Evolutionary conservation across 2,329 filamentous ascomycete genomes (phyloP), one percentile per base, ranked within the genome.

Genomic region (Cytospora leucostoma): DNA sequence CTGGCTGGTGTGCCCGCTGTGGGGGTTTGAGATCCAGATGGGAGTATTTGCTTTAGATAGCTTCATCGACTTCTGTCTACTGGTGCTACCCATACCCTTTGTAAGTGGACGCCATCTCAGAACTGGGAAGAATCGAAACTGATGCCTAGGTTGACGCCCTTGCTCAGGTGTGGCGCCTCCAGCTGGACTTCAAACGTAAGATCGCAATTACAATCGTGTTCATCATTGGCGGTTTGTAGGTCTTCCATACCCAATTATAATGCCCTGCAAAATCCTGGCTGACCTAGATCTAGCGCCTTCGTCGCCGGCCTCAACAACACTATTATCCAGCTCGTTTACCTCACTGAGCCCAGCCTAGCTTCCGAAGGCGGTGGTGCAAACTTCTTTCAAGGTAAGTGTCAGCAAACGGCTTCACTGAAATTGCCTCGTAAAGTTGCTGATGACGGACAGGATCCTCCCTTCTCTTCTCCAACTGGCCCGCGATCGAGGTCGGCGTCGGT

Each of bases 391-490:
- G 60, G 60, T 63, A 55, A 21, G 52, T 55, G 52, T 38, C 52
- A 15, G 17, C 52, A 35, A 55, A 35, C 33, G 13, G 6, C 34
- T 21, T 0, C n/a, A 27, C 52, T 15, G 52, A 21, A 17, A 27
- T 21, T 27, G 38, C 33, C 17, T 55, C 32, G 2, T 12, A 38
- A 5, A 10, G 1, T 17, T 55, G 50, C 50, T 52, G 50, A 32
- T 32, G 13, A 35, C 38, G 40, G 58, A 7, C 34, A 67, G 65
- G 63, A 19, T 61, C 65, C 21, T 56, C 56, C 21, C 49, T 67
- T 32, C 57, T 65, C 21, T 65, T 67, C 40, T 67, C 55, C 34
- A 67, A 67, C 51, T 67, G 65, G 63, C 65, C 65, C 3, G 55
- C 58, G 19, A 63, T 63, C 27, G 65, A 65, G 55, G 56, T 67